Evolutionary conservation across 1,284 basidiomycete genomes (phyloP), one percentile per base, ranked within the genome.

Genomic region (Rhizoctonia solani): DNA sequence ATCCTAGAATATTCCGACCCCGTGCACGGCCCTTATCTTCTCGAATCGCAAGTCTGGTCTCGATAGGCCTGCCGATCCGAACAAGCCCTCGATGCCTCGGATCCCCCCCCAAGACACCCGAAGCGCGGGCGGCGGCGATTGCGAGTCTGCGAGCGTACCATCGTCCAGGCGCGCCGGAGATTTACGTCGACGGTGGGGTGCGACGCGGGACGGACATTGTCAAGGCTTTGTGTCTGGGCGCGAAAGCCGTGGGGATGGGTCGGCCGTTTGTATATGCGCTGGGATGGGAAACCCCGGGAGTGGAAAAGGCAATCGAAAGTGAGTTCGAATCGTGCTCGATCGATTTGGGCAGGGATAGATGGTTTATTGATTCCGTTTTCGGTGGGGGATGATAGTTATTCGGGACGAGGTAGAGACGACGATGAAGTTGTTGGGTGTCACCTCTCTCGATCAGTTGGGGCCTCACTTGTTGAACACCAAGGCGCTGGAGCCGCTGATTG

Each of bases 371-470:
- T n/a, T n/a, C n/a, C n/a, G n/a, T n/a, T n/a, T n/a, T n/a, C n/a
- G n/a, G n/a, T n/a, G n/a, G n/a, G n/a, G n/a, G n/a, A n/a, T n/a
- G 23, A 27, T 41, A 80, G 78, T 82, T 59, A 72, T 83, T 72
- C 73, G 78, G 53, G 80, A 81, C 54, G 82, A 83, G 74, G 79
- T 83, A 21, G 77, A 81, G 66, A 78, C 79, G 16, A 79, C 79
- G 0, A 78, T 83, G 78, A 74, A 78, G 14, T 72, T 83, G n/a
- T 72, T 83, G 0, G 81, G 82, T 14, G 79, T 81, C 0, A 80
- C 75, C 0, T 75, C 74, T 39, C 69, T 83, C 11, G 71, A 73
- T 25, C 69, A 77, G 44, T 68, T 77, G 14, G 61, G 61, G 21
- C 61, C 61, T 30, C 61, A 65, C 41, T 21, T 65, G 11, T 34